Base-by-base conservation (phyloP, 257 asterid genomes). In the Linaria vulgaris region DNA sequence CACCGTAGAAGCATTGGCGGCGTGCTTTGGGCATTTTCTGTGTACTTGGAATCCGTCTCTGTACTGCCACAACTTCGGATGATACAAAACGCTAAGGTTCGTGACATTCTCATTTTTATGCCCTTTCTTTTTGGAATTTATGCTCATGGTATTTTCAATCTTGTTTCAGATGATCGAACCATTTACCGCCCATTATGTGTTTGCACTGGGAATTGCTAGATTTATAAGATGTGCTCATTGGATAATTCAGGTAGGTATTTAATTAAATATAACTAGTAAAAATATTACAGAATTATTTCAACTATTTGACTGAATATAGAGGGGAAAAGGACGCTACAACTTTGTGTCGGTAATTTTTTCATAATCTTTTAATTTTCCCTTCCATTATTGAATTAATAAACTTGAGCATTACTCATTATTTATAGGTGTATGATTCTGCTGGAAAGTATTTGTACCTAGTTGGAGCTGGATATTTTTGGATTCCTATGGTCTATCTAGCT, bases 61-160 rank as follows among this genome's bases (percentile, higher is more conserved):
- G 97, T 92, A 20, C 73, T 87, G 74, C 97, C 97, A 63, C 99
- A 89, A 41, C 97, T 92, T 61, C 91, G 88, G 59, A 80, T 92
- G 94, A 74, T 92, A 80, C 99, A 89, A 78, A 92, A 89, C 58
- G 75, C 85, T 9, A 88, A 85, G 96, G 97, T 91, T 54, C 15
- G 9, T 43, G 8, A 38, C 5, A n/a, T 19, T 9, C 16, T 37
- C 24, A 14, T 6, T 54, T 54, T 4, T 41, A 50, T 44, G 19
- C 19, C 24, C 14, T 10, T 49, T 7, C 6, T 10, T n/a, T 12
- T 54, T 45, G 53, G 37, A 13, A 27, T 16, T 13, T 59, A 20
- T 20, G 27, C 50, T 19, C 13, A 16, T 12, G 3, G n/a, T 44
- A 20, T n/a, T n/a, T n/a, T 30, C 60, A 1, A 30, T 34, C 57